These are phyloP conservation scores for Dichotomocladium elegans DNA, from an alignment of 371 early-diverging fungal species.

Conservation along the genomic window DNA sequence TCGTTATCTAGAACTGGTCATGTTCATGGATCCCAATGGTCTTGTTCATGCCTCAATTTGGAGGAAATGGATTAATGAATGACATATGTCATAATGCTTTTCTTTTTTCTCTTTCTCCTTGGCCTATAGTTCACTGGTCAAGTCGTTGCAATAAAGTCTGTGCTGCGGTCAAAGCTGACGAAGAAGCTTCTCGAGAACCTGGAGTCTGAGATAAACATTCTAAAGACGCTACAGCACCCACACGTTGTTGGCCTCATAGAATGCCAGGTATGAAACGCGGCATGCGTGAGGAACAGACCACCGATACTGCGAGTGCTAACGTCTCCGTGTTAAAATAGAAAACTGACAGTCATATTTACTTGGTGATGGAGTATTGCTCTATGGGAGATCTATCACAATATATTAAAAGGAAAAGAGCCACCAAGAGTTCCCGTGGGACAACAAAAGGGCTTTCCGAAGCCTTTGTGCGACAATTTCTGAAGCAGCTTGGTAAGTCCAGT, in stretches of 20 bases:
- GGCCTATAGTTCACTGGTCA: slow-evolving; percentile 6
- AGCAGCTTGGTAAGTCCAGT: slow-evolving; percentile 74
- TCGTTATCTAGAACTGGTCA: too few relatives aligned
- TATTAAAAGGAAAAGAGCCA: slow-evolving; percentile 67
- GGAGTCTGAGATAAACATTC: slow-evolving; percentile 88
- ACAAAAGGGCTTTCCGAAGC: slow-evolving; percentile 75
- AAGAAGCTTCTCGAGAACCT: slow-evolving; percentile 86
- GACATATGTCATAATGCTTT: too few relatives aligned
- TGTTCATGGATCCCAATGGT: too few relatives aligned
- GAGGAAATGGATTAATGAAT: too few relatives aligned
- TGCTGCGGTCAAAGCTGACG: slow-evolving; percentile 80
- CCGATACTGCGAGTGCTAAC: neutral
- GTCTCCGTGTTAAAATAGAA: too few relatives aligned
- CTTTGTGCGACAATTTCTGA: slow-evolving; percentile 78
- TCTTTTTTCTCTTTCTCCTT: too few relatives aligned
- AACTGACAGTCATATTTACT: slow-evolving; percentile 84
- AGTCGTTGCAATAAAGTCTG: slow-evolving; percentile 87
- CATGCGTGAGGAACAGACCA: neutral
- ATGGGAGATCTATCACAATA: slow-evolving; percentile 88
- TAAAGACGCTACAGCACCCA: slow-evolving; percentile 78
- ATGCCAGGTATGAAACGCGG: slow-evolving; percentile 49
- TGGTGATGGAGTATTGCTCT: slow-evolving; percentile 94
- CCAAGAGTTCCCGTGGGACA: slow-evolving; percentile 35
- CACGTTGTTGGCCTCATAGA: slow-evolving; percentile 87
- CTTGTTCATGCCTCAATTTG: too few relatives aligned